Evolutionary conservation across 73 alveolate genomes (phyloP), one percentile per base, ranked within the genome.

Genomic region (Blepharisma japonicum): DNA sequence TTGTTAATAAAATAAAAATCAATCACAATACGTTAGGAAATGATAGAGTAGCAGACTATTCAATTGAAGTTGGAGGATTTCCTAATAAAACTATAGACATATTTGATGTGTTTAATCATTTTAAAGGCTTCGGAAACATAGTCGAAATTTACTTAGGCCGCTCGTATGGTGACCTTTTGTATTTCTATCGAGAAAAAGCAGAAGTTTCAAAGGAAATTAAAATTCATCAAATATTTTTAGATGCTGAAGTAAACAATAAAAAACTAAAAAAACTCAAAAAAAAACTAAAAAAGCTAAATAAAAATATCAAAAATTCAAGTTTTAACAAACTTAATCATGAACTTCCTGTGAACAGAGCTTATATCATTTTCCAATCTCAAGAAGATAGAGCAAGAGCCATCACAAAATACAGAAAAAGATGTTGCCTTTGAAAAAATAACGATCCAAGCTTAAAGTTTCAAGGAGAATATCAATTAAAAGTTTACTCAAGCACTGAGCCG

Each of bases 301-400:
- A 23, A 20, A 67, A 84, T 45, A 55, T 86, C 21, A 66, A 76
- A 20, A 55, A 55, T 7, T 55, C 48, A 20, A 27, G 50, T 47
- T 77, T 78, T 6, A 68, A 68, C 7, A 83, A 78, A 45, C 48
- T 71, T 8, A 70, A 70, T 55, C 56, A 84, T 49, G 86, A 85
- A 51, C 77, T 85, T 6, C 90, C 86, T 9, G 56, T 78, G 0
- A 42, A 80, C 6, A 80, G 83, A 45, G 95, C 89, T 6, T 88
- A 80, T 68, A 81, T 88, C 6, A 54, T 83, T 25, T 88, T 88
- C 55, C 67, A 84, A 14, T 71, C 76, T 45, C 74, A 74, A 11
- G 56, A 20, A 7, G 90, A 53, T n/a, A 53, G 77, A 20, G 46
- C 48, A 45, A 6, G 70, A 48, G 84, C 86, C 47, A 61, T 71